Evolutionary conservation across 2,329 filamentous ascomycete genomes (phyloP), one percentile per base, ranked within the genome.

Genomic region (Fusarium fujikuroi): DNA sequence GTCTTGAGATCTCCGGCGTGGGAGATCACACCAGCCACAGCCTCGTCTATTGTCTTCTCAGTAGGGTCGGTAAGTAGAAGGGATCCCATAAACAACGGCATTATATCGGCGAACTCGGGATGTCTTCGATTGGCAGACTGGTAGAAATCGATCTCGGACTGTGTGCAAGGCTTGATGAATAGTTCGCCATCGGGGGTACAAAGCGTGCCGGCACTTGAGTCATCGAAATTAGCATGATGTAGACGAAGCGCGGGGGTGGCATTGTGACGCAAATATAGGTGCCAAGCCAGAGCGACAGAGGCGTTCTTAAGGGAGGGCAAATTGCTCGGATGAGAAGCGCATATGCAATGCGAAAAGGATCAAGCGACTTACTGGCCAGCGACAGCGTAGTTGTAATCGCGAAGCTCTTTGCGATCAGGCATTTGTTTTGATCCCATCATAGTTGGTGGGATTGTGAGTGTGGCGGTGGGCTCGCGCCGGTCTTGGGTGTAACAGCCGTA

Each of bases 81-180:
- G 5, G 91, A 93, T 67, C 96, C 96, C 83, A 97, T 90, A 83
- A 91, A 98, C 9, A 90, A 87, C 50, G 96, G 95, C 87, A 98
- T 95, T 77, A 95, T 89, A 30, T 91, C 89, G 57, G 91, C 89
- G 77, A 98, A 94, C 4, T 92, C 90, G 36, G 91, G 89, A 79
- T 97, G 92, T 28, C 87, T 83, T 39, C 88, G 83, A 58, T 83
- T 81, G 34, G 91, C 91, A 43, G 90, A 89, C 80, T 97, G 90
- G 86, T 99, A 99, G 82, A 99, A 99, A 49, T 91, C 88, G 77
- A 98, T 90, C 84, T 99, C 96, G 72, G 91, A 87, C 71, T 90
- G 84, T 1, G 93, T 97, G 82, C 95, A 98, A 23, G 96, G 96
- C 83, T 99, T 99, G 80, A 98, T 94, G 80, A 99, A 93, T 39